These are phyloP conservation scores for Nigrospora oryzae DNA, from an alignment of 2,329 filamentous ascomycete species.

Conservation along the genomic window DNA sequence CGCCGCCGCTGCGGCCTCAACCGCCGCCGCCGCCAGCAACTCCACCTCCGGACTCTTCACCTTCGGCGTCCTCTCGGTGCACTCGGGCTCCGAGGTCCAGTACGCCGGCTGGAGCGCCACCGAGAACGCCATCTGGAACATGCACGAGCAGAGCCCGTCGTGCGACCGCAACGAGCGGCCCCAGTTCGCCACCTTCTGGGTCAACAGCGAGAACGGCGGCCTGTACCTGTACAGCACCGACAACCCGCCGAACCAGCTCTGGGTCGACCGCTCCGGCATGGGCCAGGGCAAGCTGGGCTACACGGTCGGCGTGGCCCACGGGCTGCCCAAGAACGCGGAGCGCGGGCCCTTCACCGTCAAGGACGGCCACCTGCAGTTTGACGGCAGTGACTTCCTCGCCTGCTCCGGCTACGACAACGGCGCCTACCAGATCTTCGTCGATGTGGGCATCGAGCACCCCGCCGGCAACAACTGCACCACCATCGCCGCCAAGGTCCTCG, in stretches of 20 bases:
- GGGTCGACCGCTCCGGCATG: slow-evolving; percentile 49
- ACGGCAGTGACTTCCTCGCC: slow-evolving; percentile 35
- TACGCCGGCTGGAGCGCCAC: slow-evolving; percentile 35
- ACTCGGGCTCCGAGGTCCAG: slow-evolving; percentile 40
- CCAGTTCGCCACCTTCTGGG: slow-evolving; percentile 39
- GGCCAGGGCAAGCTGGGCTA: slow-evolving; percentile 36
- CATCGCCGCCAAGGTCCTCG: too few species aligned
- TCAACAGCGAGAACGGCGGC: slow-evolving; percentile 27
- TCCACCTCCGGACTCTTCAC: slow-evolving; percentile 13
- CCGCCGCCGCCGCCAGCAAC: slow-evolving; percentile 17
- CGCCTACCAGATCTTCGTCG: slow-evolving; percentile 27
- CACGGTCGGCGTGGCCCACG: slow-evolving; percentile 31
- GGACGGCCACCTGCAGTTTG: slow-evolving; percentile 35
- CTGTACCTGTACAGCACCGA: slow-evolving; percentile 39
- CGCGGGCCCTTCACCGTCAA: slow-evolving; percentile 37
- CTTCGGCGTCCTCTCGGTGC: slow-evolving; percentile 42
- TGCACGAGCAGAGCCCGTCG: slow-evolving; percentile 34
- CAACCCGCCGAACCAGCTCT: slow-evolving; percentile 37
- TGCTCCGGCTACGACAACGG: slow-evolving; percentile 39
- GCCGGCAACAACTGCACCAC: too few species aligned
- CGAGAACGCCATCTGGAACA: slow-evolving; percentile 29
- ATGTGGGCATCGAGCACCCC: too few species aligned
- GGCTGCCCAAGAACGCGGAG: slow-evolving; percentile 31
- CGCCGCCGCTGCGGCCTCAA: slow-evolving; percentile 9
- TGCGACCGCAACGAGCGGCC: slow-evolving; percentile 30